phyloP scores from a whole-genome alignment of 192 early-diverging fungal genomes.

The Linderina pennispora region DNA sequence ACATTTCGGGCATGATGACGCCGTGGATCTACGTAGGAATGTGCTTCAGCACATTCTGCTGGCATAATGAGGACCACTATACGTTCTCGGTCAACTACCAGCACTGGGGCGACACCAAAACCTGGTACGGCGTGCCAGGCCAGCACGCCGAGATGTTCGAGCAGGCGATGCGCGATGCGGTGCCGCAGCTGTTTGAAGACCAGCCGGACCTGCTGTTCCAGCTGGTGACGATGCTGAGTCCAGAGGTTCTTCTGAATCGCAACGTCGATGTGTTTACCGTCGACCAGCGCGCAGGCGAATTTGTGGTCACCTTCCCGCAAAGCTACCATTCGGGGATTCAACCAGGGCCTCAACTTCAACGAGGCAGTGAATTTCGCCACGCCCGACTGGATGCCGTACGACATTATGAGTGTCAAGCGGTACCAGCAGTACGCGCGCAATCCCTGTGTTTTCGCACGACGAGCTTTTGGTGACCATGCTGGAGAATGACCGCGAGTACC shows the following conservation, averaged over 20 bases:
- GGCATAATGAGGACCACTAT: constrained; percentile 98
- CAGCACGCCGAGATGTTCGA: constrained; percentile 77
- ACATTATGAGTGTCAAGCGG: constrained; percentile 67
- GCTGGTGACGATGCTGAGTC: constrained; percentile 86
- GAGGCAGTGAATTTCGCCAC: constrained; percentile 98
- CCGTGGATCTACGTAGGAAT: constrained; percentile 98
- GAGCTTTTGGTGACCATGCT: constrained; percentile 70
- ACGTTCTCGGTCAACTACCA: constrained; percentile 96
- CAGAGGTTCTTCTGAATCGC: constrained; percentile 61
- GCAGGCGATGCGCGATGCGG: constrained; percentile 65
- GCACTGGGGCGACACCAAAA: constrained; percentile 95
- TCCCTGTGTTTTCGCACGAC: constrained; percentile 94
- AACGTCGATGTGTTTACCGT: constrained; percentile 70
- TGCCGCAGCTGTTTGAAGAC: constrained; percentile 84
- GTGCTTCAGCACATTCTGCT: constrained; percentile 94
- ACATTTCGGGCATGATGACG: constrained; percentile 96
- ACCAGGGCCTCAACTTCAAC: constrained; percentile 95
- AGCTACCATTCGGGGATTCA: constrained; percentile 96
- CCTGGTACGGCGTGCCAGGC: constrained; percentile 94
- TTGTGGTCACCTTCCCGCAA: constrained; percentile 91
- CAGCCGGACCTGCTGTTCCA: constrained; percentile 93
- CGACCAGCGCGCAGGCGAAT: constrained; percentile 90
- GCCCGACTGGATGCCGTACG: constrained; percentile 83
- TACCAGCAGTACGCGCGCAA: constrained; percentile 74
- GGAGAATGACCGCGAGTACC: constrained; percentile 15